phyloP scores from a whole-genome alignment of 75 land plant species.

The Pinus taeda region DNA sequence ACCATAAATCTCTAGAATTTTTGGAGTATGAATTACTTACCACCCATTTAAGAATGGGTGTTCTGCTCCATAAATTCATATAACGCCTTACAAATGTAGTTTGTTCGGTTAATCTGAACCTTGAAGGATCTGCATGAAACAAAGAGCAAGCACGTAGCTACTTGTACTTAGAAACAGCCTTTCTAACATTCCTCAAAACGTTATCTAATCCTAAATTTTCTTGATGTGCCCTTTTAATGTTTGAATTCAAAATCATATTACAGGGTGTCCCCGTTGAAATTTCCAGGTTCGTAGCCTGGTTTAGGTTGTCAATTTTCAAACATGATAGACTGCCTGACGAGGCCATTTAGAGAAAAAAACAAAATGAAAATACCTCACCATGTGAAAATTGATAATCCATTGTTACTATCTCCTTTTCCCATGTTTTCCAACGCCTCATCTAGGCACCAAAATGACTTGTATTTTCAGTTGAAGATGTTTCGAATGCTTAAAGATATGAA shows the following conservation, averaged over 20 bases:
- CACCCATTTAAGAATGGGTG: conserved; percentile 25
- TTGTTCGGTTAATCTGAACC: conserved; percentile 27
- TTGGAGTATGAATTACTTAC: conserved; percentile 18
- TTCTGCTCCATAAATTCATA: conserved; percentile 13
- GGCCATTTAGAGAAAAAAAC: neutral
- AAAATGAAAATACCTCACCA: conserved; percentile 21
- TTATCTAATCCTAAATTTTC: neutral
- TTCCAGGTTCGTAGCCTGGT: too few species aligned
- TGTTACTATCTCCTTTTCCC: conserved; percentile 52
- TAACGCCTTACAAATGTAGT: conserved; percentile 36
- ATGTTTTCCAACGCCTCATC: conserved; percentile 54
- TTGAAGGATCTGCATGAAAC: conserved; percentile 23
- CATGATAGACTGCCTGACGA: neutral
- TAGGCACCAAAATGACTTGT: conserved; percentile 7
- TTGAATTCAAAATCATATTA: neutral
- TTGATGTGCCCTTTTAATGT: neutral
- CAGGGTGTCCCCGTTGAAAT: neutral
- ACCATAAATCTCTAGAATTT: neutral
- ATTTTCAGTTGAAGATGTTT: neutral
- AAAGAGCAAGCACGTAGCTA: neutral
- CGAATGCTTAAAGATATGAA: neutral
- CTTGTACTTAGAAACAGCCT: neutral
- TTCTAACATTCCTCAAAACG: neutral
- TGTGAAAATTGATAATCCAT: conserved; percentile 37
- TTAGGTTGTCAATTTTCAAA: too few species aligned